A percentile compares a stretch with the other conserved stretches of the same genome.
Conservation (phyloP, 2,329 filamentous ascomycete species). For the Colletotrichum sp. region DNA sequence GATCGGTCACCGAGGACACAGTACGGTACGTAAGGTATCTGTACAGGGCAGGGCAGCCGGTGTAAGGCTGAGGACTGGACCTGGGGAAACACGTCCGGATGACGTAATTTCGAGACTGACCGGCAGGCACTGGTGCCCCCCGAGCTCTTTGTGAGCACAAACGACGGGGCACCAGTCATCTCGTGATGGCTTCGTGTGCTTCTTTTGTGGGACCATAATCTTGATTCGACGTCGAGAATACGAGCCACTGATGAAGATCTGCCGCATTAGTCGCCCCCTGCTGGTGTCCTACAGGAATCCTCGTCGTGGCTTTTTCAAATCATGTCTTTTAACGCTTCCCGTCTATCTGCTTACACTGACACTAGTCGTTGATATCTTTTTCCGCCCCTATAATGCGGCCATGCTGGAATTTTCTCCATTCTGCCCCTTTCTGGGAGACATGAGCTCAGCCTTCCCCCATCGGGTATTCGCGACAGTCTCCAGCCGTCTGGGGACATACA, state of each 20-base stretch:
- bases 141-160: neutral
- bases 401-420: neutral
- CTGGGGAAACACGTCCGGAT: neutral
- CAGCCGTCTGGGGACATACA: neutral
- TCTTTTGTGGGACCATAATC: neutral
- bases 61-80: constrained; percentile 7
- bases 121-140: neutral
- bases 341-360: constrained; percentile 23
- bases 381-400: constrained; percentile 12
- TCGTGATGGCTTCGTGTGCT: neutral
- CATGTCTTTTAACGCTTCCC: constrained; percentile 21
- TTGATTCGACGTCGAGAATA: neutral
- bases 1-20: neutral
- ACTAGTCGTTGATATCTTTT: constrained; percentile 19
- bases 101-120: neutral
- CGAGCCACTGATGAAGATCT: neutral
- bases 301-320: neutral
- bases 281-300: neutral
- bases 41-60: neutral
- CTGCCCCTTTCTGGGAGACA: neutral
- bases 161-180: neutral
- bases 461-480: constrained; percentile 12
- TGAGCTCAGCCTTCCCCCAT: neutral
- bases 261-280: neutral
- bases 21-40: neutral